Evolutionary conservation across 805 yeast species (phyloP), one percentile per base, ranked within the genome.

Genomic region (Torulaspora gathmanii): DNA sequence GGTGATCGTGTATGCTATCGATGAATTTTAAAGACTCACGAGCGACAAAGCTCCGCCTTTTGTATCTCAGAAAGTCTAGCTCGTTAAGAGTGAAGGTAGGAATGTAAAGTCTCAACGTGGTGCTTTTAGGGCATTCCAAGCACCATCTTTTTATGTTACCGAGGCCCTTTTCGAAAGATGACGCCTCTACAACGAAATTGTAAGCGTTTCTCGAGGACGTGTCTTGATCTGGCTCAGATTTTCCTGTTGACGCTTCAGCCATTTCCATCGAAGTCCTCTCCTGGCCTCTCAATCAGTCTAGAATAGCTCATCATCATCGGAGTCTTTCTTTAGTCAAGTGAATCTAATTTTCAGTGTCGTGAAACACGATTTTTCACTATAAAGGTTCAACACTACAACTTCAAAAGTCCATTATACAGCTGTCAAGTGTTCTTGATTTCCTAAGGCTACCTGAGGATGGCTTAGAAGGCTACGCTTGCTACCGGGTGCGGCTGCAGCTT

Each of bases 141-240:
- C 73, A 70, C 89, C 89, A 83, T 54, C 78, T 66, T 57, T 78
- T 79, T 56, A 83, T 71, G 54, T 79, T 79, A 0, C 86, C 86
- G 36, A 83, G 69, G 1, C 88, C 91, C 44, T 81, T 76, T 15
- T 80, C 79, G 49, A 83, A 71, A 2, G 86, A 81, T 5, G 86
- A 75, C 16, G 82, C 84, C 57, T 83, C 90, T 33, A 83, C 55
- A 15, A 83, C 78, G 47, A 82, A 70, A 57, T 72, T 57, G 40
- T 59, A 60, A 22, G 42, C 47, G 36, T 46, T 51, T 46, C 44
- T 50, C 33, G 44, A 34, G 22, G n/a, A 26, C n/a, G 34, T 15
- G 3, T 33, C 11, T 3, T 26, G 27, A 2, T 6, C 13, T 9
- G 13, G 26, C 11, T 17, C 33, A 8, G 33, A 6, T 16, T 15